Evolutionary conservation across 2,329 filamentous ascomycete genomes (phyloP).

Genomic region (Colletotrichum cereale): DNA sequence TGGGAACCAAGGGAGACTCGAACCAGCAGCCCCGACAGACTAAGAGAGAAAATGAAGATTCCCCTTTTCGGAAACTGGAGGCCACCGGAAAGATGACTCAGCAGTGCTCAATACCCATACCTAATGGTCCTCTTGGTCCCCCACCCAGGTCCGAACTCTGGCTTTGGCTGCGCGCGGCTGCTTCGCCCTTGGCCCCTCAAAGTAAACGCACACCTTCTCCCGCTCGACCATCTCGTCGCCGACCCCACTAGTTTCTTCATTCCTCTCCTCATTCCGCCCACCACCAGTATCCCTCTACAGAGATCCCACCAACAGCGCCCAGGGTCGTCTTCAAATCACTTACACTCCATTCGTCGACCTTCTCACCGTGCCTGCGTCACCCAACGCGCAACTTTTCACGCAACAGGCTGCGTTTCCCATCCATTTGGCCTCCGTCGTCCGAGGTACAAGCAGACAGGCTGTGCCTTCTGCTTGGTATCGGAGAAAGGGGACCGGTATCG

Average conservation of each 20-base stretch:
- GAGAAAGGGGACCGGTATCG: conserved; percentile 13
- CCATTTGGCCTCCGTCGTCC: background rate
- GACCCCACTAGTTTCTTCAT: conserved; percentile 43
- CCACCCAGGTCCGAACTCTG: background rate
- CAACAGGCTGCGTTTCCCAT: background rate
- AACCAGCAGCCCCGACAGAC: conserved; percentile 5
- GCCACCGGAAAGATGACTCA: conserved; percentile 11
- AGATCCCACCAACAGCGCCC: background rate
- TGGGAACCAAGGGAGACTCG: conserved; percentile 13
- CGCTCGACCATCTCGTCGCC: conserved; percentile 49
- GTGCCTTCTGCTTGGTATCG: conserved; percentile 27
- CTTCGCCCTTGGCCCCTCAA: background rate
- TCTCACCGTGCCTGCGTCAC: conserved; percentile 1
- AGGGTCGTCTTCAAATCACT: conserved; percentile 19
- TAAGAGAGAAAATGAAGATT: background rate
- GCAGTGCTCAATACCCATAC: background rate
- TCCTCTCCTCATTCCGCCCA: conserved; percentile 42
- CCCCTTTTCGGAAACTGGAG: conserved; percentile 8
- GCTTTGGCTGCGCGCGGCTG: background rate
- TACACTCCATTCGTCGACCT: conserved; percentile 29
- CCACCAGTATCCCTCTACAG: conserved; percentile 36
- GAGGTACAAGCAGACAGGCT: conserved; percentile 8
- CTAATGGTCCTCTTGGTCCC: background rate
- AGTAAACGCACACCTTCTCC: conserved; percentile 43
- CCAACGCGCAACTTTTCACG: background rate